Evolutionary conservation across 139 green algal genomes (phyloP), one percentile per base, ranked within the genome.

Genomic region (Pleodorina starrii): DNA sequence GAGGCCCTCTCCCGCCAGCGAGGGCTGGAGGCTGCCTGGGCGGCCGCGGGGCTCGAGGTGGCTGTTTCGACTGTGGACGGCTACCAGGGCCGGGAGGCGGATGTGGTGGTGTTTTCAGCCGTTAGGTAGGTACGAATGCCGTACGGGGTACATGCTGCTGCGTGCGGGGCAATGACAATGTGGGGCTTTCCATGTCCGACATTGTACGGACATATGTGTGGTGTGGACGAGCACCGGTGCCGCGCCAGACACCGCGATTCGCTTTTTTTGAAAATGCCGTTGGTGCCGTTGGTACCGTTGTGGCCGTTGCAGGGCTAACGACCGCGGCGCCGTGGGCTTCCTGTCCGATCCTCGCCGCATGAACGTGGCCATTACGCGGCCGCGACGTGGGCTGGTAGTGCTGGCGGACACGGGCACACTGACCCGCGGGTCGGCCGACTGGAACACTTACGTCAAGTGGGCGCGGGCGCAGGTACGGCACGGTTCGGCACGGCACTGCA

Each of bases 291-390:
- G n/a, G n/a, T n/a, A n/a, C n/a, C 54, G 54, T 66, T 66, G 54
- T 66, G 12, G 54, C 54, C 54, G 54, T 66, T 12, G 54, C 9
- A 54, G 27, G 35, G 42, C 80, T 90, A 98, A 97, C 88, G 11
- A 44, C 17, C 16, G 40, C 27, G 89, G 93, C 14, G 86, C 44
- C 0, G 77, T 99, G 12, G 97, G 97, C 21, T 99, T 99, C 85
- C 89, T 99, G 27, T 84, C 90, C 0, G 97, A 99, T 88, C 50
- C 91, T 7, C 92, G 97, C 5, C 94, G 97, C 60, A 90, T 99
- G 21, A 99, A 99, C 78, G 97, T 99, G 51, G 96, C 97, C 51
- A 93, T 99, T 89, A 99, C 97, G 5, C 88, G 97, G 6, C 93
- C 97, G 6, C 90, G 94, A 43, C 88, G 95, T 57, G 90, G 85